Conservation (phyloP, 495 filamentous ascomycete genomes). For the Tuber melanosporum region DNA sequence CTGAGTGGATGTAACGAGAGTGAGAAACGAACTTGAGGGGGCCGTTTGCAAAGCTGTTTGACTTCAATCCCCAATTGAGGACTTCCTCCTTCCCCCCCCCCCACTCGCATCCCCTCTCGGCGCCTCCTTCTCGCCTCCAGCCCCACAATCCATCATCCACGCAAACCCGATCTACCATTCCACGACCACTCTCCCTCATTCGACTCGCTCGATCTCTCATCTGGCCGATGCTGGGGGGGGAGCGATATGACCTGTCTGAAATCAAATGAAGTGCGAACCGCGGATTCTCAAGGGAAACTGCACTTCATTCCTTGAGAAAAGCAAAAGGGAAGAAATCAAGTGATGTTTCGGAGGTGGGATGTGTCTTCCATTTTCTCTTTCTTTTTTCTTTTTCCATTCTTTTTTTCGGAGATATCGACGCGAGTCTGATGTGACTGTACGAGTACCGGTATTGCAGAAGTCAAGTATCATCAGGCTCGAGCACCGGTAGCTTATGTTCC, state of each 20-base stretch:
- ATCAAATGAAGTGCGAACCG: background rate
- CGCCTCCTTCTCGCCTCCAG: background rate
- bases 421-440: background rate
- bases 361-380: background rate
- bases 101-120: background rate
- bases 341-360: background rate
- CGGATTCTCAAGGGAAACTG: background rate
- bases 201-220: constrained; percentile 2
- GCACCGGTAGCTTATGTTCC: too few relatives aligned
- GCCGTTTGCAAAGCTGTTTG: background rate
- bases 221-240: background rate
- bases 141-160: constrained; percentile 4
- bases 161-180: constrained; percentile 3
- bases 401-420: background rate
- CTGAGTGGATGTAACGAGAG: background rate
- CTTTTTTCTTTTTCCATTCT: background rate
- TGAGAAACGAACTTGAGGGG: background rate
- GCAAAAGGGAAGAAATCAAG: background rate
- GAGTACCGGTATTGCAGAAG: background rate
- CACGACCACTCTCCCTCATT: background rate
- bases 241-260: background rate
- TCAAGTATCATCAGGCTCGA: too few relatives aligned
- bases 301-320: background rate
- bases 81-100: background rate
- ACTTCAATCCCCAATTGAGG: background rate